phyloP scores from a whole-genome alignment of 148 eudicot species.

The Rhododendron williamsianum region DNA sequence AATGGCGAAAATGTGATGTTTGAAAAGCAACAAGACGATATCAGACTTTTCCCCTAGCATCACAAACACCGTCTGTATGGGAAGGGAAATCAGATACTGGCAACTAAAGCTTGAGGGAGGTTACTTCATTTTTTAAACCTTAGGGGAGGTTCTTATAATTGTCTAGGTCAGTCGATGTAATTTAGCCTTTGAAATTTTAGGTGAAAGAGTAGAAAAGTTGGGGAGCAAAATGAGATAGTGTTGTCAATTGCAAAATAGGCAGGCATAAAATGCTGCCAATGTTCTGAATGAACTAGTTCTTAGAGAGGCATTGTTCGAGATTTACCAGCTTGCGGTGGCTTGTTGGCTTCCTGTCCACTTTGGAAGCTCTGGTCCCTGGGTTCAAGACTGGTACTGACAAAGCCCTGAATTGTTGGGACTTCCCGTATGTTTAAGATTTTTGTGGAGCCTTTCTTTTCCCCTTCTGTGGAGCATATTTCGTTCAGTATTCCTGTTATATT shows the following conservation, averaged over 20 bases:
- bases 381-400: not conserved
- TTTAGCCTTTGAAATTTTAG: not conserved
- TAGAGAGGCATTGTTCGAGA: not conserved
- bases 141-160: not conserved
- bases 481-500: not conserved
- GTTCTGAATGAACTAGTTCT: not conserved
- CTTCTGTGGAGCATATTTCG: not conserved
- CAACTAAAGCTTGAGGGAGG: not conserved
- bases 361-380: not conserved
- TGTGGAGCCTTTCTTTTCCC: not conserved
- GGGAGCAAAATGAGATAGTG: not conserved
- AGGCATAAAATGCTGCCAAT: not conserved
- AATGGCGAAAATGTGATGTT: not conserved
- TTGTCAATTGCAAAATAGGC: not conserved
- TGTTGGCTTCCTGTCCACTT: not conserved
- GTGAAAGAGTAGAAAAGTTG: slow-evolving; percentile 1
- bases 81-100: not conserved
- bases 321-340: not conserved
- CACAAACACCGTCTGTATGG: not conserved
- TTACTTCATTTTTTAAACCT: not conserved
- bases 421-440: not conserved
- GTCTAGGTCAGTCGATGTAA: not conserved
- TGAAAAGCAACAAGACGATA: not conserved
- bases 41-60: not conserved
- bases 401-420: not conserved